phyloP scores from a whole-genome alignment of 164 flowering plant genomes.

The Liriodendron chinense region DNA sequence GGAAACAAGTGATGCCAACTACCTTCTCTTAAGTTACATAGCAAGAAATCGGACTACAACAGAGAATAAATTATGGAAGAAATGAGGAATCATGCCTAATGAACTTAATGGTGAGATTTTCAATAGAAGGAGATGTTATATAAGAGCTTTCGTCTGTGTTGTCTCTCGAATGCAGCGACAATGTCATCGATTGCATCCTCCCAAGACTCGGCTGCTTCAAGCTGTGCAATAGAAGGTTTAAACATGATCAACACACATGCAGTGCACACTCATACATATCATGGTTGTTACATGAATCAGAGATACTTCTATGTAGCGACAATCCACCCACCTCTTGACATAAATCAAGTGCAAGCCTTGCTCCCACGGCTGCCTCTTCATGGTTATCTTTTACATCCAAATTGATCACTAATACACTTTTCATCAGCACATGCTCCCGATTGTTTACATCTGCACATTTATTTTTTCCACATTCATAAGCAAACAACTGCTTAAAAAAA shows the following conservation, averaged over 20 bases:
- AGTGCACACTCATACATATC: background rate
- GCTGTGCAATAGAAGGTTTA: slow-evolving; percentile 32
- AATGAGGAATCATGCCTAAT: background rate
- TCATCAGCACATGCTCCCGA: slow-evolving; percentile 70
- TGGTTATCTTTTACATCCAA: slow-evolving; percentile 98
- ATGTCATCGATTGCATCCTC: slow-evolving; percentile 78
- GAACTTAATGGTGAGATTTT: slow-evolving; percentile 1
- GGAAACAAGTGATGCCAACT: background rate
- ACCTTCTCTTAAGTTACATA: background rate
- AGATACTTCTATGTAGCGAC: background rate
- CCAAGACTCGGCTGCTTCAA: slow-evolving; percentile 80
- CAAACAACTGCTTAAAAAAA: background rate
- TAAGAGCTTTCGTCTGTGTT: slow-evolving; percentile 67
- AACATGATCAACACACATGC: background rate
- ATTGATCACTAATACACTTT: slow-evolving; percentile 68
- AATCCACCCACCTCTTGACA: slow-evolving; percentile 64
- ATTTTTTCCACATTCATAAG: background rate
- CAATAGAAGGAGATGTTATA: slow-evolving; percentile 79
- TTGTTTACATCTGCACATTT: slow-evolving; percentile 68
- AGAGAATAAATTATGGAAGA: background rate
- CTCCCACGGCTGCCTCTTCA: slow-evolving; percentile 95
- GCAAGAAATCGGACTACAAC: background rate
- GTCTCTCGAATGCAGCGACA: slow-evolving; percentile 65
- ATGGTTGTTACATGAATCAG: background rate
- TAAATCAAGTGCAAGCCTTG: slow-evolving; percentile 65